Base-by-base conservation (phyloP, 208 protist species). In the Blechomonas ayalai region DNA sequence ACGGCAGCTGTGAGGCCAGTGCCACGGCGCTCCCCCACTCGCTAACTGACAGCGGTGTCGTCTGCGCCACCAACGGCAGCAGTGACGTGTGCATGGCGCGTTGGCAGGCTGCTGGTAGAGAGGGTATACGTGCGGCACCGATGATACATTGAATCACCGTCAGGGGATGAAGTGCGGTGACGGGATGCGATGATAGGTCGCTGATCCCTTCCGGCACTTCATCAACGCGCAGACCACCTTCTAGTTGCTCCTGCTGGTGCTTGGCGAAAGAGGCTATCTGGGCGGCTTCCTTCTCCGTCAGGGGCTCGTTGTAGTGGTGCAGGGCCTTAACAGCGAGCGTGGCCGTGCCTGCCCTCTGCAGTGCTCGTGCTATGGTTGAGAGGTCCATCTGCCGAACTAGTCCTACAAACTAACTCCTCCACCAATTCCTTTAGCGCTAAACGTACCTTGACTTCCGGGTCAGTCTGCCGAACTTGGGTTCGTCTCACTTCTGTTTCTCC, bases 241-340 rank as follows among this genome's bases (percentile, higher is more conserved):
- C 81, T 2, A 76, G 55, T 56, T 83, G 61, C 55, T 82, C 72
- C 0, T 52, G 65, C 42, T 53, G 70, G 32, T 41, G 29, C 33
- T 52, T 59, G 8, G 51, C 23, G 46, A 82, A 80, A 26, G 72
- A 60, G n/a, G 48, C 43, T 2, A 93, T 70, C 34, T 72, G 60
- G n/a, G 33, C 35, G 1, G 54, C 66, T 53, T 94, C 86, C 36
- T 71, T 70, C 35, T 87, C 71, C 0, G 64, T 63, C 13, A 94
- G 71, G 19, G 86, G 86, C 49, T 84, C 45, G 59, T 82, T 71
- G 71, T 79, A 85, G 41, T 86, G 52, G 20, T 67, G 63, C 4
- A 94, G 58, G 15, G 76, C 65, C 13, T 67, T 50, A 31, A 31
- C 41, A 10, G 56, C 33, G 4, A 62, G 13, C 26, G 52, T 15